phyloP scores from a whole-genome alignment of 371 early-diverging fungal genomes.

The Mucor mucedo region DNA sequence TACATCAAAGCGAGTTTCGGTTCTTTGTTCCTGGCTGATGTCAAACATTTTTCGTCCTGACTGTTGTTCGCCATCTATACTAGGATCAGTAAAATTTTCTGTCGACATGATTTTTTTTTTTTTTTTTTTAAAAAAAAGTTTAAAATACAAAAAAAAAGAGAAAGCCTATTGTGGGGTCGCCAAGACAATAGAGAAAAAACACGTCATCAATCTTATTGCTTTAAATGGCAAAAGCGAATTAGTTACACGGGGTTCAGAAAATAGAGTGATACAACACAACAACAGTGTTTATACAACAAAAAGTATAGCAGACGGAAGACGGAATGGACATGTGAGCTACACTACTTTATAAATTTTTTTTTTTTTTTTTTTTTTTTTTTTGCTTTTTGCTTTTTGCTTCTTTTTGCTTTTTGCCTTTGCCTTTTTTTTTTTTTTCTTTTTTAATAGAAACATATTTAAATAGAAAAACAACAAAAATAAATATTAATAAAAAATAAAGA shows the following conservation, averaged over 20 bases:
- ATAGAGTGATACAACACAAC: conserved; percentile 7
- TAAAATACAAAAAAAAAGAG: not conserved
- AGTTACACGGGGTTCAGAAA: conserved; percentile 6
- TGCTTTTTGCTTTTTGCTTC: conserved; percentile 10
- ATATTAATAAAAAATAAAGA: not conserved
- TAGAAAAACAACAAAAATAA: conserved; percentile 1
- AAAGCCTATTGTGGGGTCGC: too few relatives aligned
- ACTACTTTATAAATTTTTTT: not conserved
- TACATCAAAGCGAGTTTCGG: conserved; percentile 27
- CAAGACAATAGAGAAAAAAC: not conserved
- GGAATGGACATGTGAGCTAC: conserved; percentile 23
- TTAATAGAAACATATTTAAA: not conserved
- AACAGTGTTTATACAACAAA: not conserved
- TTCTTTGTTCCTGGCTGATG: conserved; percentile 19
- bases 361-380: conserved; percentile 6
- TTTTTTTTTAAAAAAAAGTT: not conserved
- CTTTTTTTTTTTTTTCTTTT: too few relatives aligned
- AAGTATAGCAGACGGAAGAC: conserved; percentile 15
- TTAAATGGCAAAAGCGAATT: conserved; percentile 13
- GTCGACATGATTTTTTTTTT: conserved; percentile 16
- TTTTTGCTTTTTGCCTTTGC: conserved; percentile 1
- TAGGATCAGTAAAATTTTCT: conserved; percentile 19
- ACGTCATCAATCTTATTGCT: conserved; percentile 1
- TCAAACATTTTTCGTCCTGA: conserved; percentile 37
- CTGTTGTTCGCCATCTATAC: conserved; percentile 16